Conservation (phyloP, 2,329 filamentous ascomycete genomes). For the Aureobasidium sp. region DNA sequence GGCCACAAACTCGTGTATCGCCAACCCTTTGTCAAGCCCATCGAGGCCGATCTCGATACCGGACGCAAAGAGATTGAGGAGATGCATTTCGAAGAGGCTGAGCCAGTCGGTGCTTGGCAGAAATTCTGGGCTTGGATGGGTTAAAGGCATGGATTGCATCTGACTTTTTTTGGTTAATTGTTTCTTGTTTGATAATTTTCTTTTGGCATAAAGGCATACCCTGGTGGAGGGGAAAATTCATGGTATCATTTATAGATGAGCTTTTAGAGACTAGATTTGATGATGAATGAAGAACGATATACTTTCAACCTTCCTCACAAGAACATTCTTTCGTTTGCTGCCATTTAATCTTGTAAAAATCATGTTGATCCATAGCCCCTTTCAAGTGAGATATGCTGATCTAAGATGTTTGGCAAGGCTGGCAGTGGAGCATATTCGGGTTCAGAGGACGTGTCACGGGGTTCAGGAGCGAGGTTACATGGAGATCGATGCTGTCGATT, state of each 20-base stretch:
- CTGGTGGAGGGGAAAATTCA: background rate
- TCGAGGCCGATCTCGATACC: conserved; percentile 37
- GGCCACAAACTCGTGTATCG: conserved; percentile 62
- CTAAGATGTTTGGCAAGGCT: background rate
- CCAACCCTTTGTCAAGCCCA: conserved; percentile 34
- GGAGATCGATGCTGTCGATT: background rate
- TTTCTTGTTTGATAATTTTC: background rate
- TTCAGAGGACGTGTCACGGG: too few species aligned
- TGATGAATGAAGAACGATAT: conserved; percentile 2
- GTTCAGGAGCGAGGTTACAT: too few species aligned
- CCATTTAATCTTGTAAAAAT: background rate
- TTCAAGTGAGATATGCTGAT: background rate
- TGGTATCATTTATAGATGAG: background rate
- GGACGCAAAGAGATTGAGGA: conserved; percentile 34
- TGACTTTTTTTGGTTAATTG: background rate
- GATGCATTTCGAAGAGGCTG: conserved; percentile 27
- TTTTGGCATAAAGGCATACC: background rate
- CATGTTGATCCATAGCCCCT: too few species aligned
- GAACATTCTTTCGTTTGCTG: background rate
- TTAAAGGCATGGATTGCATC: background rate
- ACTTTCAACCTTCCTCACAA: background rate
- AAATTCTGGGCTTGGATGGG: conserved; percentile 26
- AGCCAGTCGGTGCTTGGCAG: conserved; percentile 27
- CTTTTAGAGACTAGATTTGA: background rate
- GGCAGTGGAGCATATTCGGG: too few species aligned